Conservation (phyloP, 371 early-diverging fungal genomes). For the Lichtheimia hyalospora region DNA sequence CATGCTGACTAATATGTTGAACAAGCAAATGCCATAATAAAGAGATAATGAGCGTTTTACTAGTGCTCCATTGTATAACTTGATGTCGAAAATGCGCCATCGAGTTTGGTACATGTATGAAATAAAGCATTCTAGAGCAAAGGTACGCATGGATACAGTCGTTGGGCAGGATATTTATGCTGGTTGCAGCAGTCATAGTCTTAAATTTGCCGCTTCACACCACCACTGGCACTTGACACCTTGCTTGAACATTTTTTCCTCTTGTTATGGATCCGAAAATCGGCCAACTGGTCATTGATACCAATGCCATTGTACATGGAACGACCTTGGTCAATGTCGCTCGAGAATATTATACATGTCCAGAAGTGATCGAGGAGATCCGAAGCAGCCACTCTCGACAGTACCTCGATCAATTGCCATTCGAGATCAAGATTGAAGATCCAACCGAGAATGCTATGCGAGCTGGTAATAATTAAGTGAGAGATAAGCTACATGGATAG, state of each 20-base stretch:
- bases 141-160: too few species aligned
- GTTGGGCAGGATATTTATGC: too few species aligned
- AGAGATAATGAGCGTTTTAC: too few species aligned
- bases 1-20: too few species aligned
- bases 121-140: too few species aligned
- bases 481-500: neutral
- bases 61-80: too few species aligned
- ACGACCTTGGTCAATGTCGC: conserved; percentile 52
- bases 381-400: conserved; percentile 76
- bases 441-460: conserved; percentile 81
- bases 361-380: conserved; percentile 88
- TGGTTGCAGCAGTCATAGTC: too few species aligned
- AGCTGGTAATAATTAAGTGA: conserved; percentile 48
- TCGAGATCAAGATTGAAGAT: conserved; percentile 63
- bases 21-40: too few species aligned
- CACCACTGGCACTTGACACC: too few species aligned
- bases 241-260: neutral
- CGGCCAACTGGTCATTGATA: conserved; percentile 58
- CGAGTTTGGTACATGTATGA: too few species aligned
- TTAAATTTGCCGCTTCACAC: too few species aligned
- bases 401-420: conserved; percentile 60
- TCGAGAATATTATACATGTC: conserved; percentile 78
- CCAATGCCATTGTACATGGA: conserved; percentile 63
- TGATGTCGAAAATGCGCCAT: too few species aligned
- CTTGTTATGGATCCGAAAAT: conserved; percentile 18